These are phyloP conservation scores for Phytopythium mirpurense DNA, from an alignment of 352 stramenopile genomes.

Conservation along the genomic window DNA sequence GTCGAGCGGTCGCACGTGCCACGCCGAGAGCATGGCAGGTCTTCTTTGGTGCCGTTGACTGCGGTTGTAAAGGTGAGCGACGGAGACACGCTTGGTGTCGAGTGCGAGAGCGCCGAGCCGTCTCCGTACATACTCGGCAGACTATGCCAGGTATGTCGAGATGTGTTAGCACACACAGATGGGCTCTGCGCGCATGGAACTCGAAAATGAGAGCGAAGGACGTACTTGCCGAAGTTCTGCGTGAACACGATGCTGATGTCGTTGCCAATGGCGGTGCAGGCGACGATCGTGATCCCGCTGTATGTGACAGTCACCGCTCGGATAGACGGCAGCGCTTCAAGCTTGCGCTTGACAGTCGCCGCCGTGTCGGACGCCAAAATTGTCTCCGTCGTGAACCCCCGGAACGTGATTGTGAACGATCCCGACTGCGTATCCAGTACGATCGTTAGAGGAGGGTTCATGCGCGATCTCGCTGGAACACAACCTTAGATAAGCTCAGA, in stretches of 20 bases:
- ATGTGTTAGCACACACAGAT: not conserved
- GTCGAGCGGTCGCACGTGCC: constrained; percentile 72
- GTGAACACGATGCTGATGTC: constrained; percentile 76
- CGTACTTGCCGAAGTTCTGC: constrained; percentile 71
- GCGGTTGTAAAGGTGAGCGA: constrained; percentile 45
- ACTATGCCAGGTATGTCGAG: constrained; percentile 11
- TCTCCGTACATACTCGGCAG: constrained; percentile 59
- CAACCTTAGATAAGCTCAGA: too few species aligned
- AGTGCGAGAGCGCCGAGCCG: constrained; percentile 38
- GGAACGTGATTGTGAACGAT: constrained; percentile 84
- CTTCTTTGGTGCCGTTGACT: constrained; percentile 88
- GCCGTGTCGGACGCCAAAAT: constrained; percentile 58
- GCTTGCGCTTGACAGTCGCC: constrained; percentile 38
- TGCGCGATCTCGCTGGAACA: too few species aligned
- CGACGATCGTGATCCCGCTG: constrained; percentile 55
- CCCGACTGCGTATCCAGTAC: constrained; percentile 26
- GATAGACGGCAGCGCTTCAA: constrained; percentile 57
- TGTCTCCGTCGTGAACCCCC: constrained; percentile 60
- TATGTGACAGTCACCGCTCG: constrained; percentile 63
- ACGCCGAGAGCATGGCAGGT: constrained; percentile 77
- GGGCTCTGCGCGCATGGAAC: too few species aligned
- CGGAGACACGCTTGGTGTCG: constrained; percentile 34
- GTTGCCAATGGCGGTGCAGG: constrained; percentile 68
- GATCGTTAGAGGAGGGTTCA: constrained; percentile 23
- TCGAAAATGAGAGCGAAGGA: too few species aligned